These are phyloP conservation scores for Neurospora sp. DNA, from an alignment of 495 filamentous ascomycete species.

Conservation along the genomic window DNA sequence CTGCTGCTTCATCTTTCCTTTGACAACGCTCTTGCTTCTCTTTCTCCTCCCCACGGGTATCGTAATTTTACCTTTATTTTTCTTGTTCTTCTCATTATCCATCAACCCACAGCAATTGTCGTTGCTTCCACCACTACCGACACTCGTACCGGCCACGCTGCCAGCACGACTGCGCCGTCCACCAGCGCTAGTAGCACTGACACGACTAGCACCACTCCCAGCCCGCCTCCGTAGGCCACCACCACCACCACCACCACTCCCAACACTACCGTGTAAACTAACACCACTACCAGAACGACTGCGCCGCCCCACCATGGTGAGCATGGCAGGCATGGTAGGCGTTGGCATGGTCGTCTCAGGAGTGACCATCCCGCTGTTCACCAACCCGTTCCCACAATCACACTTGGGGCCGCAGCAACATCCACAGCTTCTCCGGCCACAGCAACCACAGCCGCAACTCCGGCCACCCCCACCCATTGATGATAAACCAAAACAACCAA, in stretches of 20 bases:
- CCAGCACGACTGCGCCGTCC: not conserved
- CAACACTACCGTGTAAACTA: not conserved
- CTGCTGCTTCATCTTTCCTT: not conserved
- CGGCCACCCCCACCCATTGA: not conserved
- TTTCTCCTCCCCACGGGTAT: not conserved
- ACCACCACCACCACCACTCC: not conserved
- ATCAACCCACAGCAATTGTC: not conserved
- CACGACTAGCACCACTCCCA: not conserved
- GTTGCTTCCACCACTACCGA: not conserved
- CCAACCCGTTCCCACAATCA: not conserved
- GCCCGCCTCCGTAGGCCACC: not conserved
- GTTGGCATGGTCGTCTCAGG: not conserved
- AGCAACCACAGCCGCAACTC: constrained; percentile 1
- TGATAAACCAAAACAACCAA: constrained; percentile 1
- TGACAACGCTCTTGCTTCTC: not conserved
- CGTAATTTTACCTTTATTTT: not conserved
- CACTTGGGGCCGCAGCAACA: not conserved
- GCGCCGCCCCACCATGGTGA: not conserved
- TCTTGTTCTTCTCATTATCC: not conserved
- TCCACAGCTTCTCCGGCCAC: not conserved
- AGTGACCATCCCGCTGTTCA: not conserved
- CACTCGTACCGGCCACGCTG: not conserved
- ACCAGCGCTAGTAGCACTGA: not conserved
- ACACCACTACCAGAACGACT: not conserved
- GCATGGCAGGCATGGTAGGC: not conserved